Evolutionary conservation across 345 rosid species (phyloP).

Genomic region (Stellera chamaejasme): DNA sequence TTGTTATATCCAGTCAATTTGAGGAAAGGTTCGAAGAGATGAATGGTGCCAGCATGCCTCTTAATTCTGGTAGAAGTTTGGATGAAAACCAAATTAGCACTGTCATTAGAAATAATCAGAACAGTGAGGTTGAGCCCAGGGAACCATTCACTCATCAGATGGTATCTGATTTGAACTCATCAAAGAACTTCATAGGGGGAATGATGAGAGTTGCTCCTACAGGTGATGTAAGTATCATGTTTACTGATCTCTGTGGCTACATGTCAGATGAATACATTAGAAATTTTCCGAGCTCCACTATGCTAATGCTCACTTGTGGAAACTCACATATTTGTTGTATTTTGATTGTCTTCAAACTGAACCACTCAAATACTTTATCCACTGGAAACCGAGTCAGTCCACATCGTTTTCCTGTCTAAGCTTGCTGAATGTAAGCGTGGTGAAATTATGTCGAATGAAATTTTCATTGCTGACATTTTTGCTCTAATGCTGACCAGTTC

Average conservation of each 20-base stretch:
- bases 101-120: constrained; percentile 23
- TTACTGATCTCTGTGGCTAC: background rate
- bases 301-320: too few relatives aligned
- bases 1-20: constrained; percentile 51
- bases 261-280: too few relatives aligned
- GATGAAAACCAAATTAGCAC: constrained; percentile 47
- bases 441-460: too few relatives aligned
- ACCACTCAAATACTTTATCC: too few relatives aligned
- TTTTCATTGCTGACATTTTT: too few relatives aligned
- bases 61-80: constrained; percentile 54
- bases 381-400: too few relatives aligned
- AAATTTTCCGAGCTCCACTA: too few relatives aligned
- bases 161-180: constrained; percentile 44
- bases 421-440: too few relatives aligned
- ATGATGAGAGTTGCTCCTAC: constrained; percentile 87
- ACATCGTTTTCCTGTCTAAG: too few relatives aligned
- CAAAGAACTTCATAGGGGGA: constrained; percentile 75
- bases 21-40: constrained; percentile 84
- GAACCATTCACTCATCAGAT: constrained; percentile 32
- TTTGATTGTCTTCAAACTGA: too few relatives aligned
- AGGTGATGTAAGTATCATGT: constrained; percentile 59
- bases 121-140: constrained; percentile 33
- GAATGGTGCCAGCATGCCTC: constrained; percentile 42
- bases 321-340: too few relatives aligned
- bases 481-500: too few relatives aligned